Conservation (phyloP, 768 basidiomycete species). For the Hortiboletus flavorubellus region DNA sequence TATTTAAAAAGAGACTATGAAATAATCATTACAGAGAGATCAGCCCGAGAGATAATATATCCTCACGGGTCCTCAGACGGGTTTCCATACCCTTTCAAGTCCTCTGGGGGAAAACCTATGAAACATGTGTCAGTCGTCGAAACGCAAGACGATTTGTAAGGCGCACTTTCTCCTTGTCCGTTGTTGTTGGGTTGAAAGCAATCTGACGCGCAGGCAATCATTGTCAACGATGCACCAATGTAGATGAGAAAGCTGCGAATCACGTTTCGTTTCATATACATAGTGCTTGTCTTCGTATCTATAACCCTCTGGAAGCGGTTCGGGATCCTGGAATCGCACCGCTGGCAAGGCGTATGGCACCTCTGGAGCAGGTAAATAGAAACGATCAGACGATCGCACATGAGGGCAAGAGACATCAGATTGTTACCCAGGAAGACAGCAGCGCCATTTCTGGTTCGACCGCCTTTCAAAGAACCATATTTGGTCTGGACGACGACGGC, state of each 20-base stretch:
- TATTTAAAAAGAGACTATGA: conserved; percentile 58
- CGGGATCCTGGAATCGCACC: conserved; percentile 60
- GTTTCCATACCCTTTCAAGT: conserved; percentile 62
- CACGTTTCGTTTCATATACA: conserved; percentile 54
- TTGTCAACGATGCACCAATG: neutral
- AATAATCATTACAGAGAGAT: neutral
- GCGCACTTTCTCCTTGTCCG: conserved; percentile 52
- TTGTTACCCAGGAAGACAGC: conserved; percentile 59
- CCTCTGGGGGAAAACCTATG: conserved; percentile 45
- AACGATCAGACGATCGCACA: neutral
- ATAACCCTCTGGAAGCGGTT: conserved; percentile 49
- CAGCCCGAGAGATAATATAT: neutral
- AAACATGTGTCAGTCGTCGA: neutral
- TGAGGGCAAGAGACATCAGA: neutral
- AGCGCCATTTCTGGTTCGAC: conserved; percentile 55
- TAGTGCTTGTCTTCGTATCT: conserved; percentile 60
- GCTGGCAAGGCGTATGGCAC: conserved; percentile 70
- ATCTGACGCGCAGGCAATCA: conserved; percentile 35
- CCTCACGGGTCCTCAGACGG: conserved; percentile 67
- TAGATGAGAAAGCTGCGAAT: conserved; percentile 15
- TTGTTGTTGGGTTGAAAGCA: conserved; percentile 59
- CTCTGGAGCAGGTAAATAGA: conserved; percentile 39
- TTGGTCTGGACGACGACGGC: conserved; percentile 42
- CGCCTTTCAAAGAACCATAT: conserved; percentile 57
- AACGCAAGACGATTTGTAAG: neutral